Percentiles rank a stretch among this genome's conserved stretches.
phyloP scores from a whole-genome alignment of 192 early-diverging fungal genomes.

The Fimicolochytrium jonesii region DNA sequence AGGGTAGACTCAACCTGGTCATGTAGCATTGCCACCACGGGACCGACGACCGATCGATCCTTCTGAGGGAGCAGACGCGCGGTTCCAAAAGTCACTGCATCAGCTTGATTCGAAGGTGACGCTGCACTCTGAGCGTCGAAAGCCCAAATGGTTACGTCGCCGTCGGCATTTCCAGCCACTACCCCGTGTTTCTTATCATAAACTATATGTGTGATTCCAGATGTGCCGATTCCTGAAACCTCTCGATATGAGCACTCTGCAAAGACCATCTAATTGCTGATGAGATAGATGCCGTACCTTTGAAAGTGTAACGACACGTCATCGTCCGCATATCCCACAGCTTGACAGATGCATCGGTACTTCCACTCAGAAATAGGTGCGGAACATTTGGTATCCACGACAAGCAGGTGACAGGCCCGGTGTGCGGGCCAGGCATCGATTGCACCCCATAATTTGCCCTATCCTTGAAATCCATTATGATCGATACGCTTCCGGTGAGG shows the following conservation, averaged over 20 bases:
- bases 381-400: constrained; percentile 17
- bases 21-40: neutral
- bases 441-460: constrained; percentile 35
- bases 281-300: too few species aligned
- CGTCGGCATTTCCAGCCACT: constrained; percentile 7
- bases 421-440: constrained; percentile 51
- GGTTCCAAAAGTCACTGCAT: too few species aligned
- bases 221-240: too few species aligned
- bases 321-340: constrained; percentile 46
- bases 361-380: constrained; percentile 43
- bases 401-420: constrained; percentile 44
- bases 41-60: neutral
- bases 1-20: neutral
- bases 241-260: too few species aligned
- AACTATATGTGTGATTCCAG: neutral
- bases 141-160: constrained; percentile 14
- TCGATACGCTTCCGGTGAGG: constrained; percentile 45
- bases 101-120: too few species aligned
- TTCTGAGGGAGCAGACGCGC: neutral
- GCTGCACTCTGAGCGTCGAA: neutral
- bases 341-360: constrained; percentile 44
- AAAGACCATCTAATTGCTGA: too few species aligned
- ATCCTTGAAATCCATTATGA: constrained; percentile 44
- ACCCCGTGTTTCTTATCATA: neutral
- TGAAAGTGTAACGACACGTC: constrained; percentile 30